Conservation (phyloP, 768 basidiomycete genomes). For the Pulveroboletus sp. region DNA sequence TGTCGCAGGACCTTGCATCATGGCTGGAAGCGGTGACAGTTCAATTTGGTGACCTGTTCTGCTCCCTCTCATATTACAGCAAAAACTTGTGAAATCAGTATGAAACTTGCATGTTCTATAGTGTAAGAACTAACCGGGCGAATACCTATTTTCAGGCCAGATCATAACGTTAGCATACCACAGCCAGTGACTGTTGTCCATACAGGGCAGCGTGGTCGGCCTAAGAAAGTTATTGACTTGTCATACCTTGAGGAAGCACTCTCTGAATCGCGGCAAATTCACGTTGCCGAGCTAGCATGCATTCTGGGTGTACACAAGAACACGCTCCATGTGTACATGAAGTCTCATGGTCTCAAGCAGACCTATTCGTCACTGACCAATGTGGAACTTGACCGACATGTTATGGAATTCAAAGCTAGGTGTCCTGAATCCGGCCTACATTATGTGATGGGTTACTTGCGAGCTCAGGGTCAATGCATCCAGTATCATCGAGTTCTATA, state of each 20-base stretch:
- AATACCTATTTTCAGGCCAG: too few relatives aligned
- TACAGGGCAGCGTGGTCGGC: not conserved
- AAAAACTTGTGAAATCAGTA: too few relatives aligned
- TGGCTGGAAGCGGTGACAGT: too few relatives aligned
- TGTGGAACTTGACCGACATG: slow-evolving; percentile 14
- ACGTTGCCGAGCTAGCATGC: slow-evolving; percentile 8
- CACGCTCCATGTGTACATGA: slow-evolving; percentile 15
- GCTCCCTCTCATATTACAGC: too few relatives aligned
- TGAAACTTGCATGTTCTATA: too few relatives aligned
- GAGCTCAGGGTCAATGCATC: not conserved
- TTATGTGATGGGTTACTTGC: slow-evolving; percentile 5
- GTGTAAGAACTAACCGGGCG: too few relatives aligned
- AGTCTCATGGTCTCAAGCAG: slow-evolving; percentile 8
- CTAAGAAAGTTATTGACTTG: not conserved
- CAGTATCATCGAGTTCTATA: too few relatives aligned
- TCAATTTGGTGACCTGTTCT: too few relatives aligned
- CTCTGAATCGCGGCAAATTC: slow-evolving; percentile 7
- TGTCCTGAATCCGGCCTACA: slow-evolving; percentile 12
- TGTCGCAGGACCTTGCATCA: too few relatives aligned
- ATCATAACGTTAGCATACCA: not conserved
- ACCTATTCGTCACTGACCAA: slow-evolving; percentile 16
- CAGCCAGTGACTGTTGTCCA: not conserved
- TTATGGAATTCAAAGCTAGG: slow-evolving; percentile 1
- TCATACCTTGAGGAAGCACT: not conserved
- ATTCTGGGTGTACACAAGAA: slow-evolving; percentile 17